Percentiles rank a stretch among this genome's conserved stretches.
phyloP scores from a whole-genome alignment of 495 filamentous ascomycete genomes.

The Darksidea phi region DNA sequence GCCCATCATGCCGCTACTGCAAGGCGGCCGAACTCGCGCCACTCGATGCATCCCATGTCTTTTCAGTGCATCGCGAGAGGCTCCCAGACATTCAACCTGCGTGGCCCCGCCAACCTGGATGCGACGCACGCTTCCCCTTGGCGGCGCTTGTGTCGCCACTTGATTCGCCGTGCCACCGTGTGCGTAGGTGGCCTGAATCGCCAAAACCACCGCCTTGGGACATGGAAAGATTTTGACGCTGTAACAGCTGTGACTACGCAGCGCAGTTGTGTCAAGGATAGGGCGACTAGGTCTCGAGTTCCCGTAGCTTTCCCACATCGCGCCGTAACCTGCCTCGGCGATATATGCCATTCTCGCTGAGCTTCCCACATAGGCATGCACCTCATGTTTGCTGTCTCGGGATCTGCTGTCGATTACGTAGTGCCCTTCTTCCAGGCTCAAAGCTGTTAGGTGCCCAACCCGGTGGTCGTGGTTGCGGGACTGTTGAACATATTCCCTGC shows the following conservation, averaged over 20 bases:
- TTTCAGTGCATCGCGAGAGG: slow-evolving; percentile 22
- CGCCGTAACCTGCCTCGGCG: too few relatives aligned
- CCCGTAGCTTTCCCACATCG: too few relatives aligned
- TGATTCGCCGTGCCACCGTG: not conserved
- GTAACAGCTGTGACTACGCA: not conserved
- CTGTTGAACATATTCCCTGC: slow-evolving; percentile 17
- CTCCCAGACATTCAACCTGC: slow-evolving; percentile 4
- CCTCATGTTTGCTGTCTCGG: too few relatives aligned
- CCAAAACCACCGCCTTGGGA: not conserved
- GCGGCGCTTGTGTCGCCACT: slow-evolving; percentile 10
- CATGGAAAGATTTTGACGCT: not conserved
- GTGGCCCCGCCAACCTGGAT: slow-evolving; percentile 29
- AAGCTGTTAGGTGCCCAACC: not conserved
- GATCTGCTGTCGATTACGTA: too few relatives aligned
- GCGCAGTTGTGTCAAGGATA: too few relatives aligned
- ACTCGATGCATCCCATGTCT: not conserved
- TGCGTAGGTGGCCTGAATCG: not conserved
- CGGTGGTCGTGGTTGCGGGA: slow-evolving; percentile 11
- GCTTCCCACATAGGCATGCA: too few relatives aligned
- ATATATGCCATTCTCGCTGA: too few relatives aligned
- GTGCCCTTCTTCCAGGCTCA: too few relatives aligned
- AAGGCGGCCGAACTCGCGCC: not conserved
- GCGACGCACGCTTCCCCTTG: slow-evolving; percentile 14
- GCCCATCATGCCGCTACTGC: too few relatives aligned
- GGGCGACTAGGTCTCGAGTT: too few relatives aligned